phyloP scores from a whole-genome alignment of 805 yeast genomes.

The Cyberlindnera xylosilytica region DNA sequence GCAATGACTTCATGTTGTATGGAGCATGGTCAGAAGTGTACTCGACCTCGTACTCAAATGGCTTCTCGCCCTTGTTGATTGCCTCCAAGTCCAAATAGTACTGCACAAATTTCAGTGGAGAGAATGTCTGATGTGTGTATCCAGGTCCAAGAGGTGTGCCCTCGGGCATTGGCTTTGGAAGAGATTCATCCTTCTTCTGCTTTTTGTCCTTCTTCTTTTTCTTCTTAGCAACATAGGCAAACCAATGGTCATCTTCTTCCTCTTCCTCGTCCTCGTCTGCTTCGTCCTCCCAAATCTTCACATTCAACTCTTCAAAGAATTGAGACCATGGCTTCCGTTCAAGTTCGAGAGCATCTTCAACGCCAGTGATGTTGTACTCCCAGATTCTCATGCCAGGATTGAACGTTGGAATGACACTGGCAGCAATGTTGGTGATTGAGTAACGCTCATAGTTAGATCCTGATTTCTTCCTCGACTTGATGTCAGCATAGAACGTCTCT shows the following conservation, averaged over 20 bases:
- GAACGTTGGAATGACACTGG: conserved; percentile 81
- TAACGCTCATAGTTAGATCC: conserved; percentile 54
- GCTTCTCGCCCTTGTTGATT: conserved; percentile 40
- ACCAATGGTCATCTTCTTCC: conserved; percentile 13
- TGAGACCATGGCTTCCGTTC: conserved; percentile 50
- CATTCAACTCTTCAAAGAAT: conserved; percentile 50
- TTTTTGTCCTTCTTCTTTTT: conserved; percentile 25
- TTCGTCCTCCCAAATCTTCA: conserved; percentile 28
- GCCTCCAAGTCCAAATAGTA: conserved; percentile 63
- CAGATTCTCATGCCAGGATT: conserved; percentile 81
- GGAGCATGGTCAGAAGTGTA: conserved; percentile 63
- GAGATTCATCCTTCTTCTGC: conserved; percentile 49
- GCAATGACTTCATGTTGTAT: conserved; percentile 50
- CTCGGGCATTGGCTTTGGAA: conserved; percentile 60
- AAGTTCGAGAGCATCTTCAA: conserved; percentile 28
- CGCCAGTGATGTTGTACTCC: conserved; percentile 74
- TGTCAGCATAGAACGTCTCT: conserved; percentile 45
- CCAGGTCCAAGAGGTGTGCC: conserved; percentile 68
- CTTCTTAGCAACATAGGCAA: conserved; percentile 1
- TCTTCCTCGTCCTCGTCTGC: conserved; percentile 22
- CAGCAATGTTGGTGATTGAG: conserved; percentile 63
- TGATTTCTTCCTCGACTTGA: conserved; percentile 23
- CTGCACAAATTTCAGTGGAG: conserved; percentile 72
- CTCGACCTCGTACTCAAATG: conserved; percentile 60
- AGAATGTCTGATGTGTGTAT: conserved; percentile 62